Conservation (phyloP, 805 yeast species). For the Torulaspora gathmanii region DNA sequence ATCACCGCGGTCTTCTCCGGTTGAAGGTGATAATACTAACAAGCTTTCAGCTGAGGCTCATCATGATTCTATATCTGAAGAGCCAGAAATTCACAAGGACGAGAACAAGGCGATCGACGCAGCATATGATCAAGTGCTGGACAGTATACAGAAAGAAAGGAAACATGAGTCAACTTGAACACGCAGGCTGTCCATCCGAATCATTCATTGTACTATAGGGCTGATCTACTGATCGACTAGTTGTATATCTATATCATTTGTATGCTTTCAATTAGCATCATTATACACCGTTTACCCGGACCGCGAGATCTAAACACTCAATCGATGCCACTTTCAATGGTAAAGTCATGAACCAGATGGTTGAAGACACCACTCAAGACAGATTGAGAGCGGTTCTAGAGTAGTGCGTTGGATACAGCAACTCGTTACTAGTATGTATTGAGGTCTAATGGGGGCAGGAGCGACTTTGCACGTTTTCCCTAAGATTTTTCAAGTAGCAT, state of each 20-base stretch:
- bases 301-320: neutral
- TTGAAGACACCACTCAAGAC: neutral
- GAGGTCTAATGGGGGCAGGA: neutral
- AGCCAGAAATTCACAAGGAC: slow-evolving; percentile 10
- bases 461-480: neutral
- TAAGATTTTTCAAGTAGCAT: neutral
- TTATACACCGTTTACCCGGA: neutral
- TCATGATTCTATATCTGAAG: neutral
- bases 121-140: slow-evolving; percentile 42
- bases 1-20: slow-evolving; percentile 8
- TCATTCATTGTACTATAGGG: neutral
- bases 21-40: neutral
- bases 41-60: neutral
- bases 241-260: neutral
- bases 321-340: neutral
- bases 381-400: neutral
- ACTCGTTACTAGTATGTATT: neutral
- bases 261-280: neutral
- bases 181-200: neutral
- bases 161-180: slow-evolving; percentile 1
- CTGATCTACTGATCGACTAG: neutral
- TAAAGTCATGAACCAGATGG: neutral
- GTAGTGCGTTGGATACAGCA: neutral
- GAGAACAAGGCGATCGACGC: slow-evolving; percentile 34
- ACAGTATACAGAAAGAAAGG: slow-evolving; percentile 35